Base-by-base conservation (phyloP, 2,329 filamentous ascomycete species). In the Cladosporium sp. region DNA sequence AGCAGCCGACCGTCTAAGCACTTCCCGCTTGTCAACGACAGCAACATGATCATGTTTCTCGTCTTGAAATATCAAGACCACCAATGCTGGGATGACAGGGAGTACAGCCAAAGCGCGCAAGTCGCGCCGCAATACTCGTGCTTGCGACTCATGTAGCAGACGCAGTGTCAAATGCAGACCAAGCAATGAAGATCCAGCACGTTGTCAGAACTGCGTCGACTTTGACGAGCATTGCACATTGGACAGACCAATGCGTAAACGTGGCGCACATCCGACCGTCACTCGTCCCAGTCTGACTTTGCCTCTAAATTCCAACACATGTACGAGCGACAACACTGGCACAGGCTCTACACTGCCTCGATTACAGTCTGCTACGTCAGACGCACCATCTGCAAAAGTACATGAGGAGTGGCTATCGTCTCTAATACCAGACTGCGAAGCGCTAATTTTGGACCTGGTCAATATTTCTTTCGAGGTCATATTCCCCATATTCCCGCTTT, bases 401-500 rank as follows among this genome's bases (percentile, higher is more conserved):
- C 20, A 53, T 10, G 17, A 53, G 17, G 17, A 44, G 19, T 42
- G 37, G 37, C 13, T 42, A 13, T n/a, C 28, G 47, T 32, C 24
- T 17, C 6, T 32, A 12, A 35, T 35, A 10, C 19, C 3, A 19
- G 40, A 69, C 25, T 67, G 66, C 61, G 68, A 74, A 57, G 67
- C 64, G 34, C 68, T 69, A 34, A 72, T 78, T 32, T 67, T 69
- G 58, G 73, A 74, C 57, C 69, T 80, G n/a, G 70, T 77, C 6
- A 71, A 77, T 20, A 68, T 80, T 5, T 80, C 79, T 65, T 78
- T 79, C 62, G 76, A 80, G 61, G 74, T 78, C 48, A 75, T 79
- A 8, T 80, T 79, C 65, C 78, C 78, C 6, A 78, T 80, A 39
- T 78, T 80, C 58, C 78, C 78, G 5, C 69, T 80, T 35, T 81